Conservation (phyloP, 257 asterid genomes). For the Eustoma russellianum region DNA sequence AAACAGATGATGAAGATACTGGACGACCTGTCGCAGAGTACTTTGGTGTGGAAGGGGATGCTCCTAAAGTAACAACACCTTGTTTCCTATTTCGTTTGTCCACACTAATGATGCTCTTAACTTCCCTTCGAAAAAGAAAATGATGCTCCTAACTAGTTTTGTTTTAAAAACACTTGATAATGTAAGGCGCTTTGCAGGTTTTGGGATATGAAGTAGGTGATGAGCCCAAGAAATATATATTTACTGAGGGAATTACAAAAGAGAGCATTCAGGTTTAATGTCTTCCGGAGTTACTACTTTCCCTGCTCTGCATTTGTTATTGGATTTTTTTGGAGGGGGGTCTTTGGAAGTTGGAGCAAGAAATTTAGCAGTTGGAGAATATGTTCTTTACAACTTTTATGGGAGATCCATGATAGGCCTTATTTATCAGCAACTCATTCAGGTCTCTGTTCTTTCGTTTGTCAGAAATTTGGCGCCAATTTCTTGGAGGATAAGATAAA, state of each 20-base stretch:
- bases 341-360: neutral
- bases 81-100: constrained; percentile 1
- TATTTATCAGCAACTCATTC: neutral
- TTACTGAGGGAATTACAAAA: constrained; percentile 48
- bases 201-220: constrained; percentile 58
- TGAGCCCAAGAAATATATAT: constrained; percentile 46
- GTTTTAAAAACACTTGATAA: constrained; percentile 9
- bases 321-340: too few relatives aligned
- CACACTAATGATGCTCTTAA: constrained; percentile 4
- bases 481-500: constrained; percentile 66
- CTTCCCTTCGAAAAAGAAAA: too few relatives aligned
- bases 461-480: constrained; percentile 60
- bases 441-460: constrained; percentile 11
- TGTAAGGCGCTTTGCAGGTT: constrained; percentile 32
- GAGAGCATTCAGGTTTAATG: constrained; percentile 62
- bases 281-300: constrained; percentile 11
- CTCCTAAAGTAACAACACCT: constrained; percentile 46
- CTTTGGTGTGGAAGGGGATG: constrained; percentile 68
- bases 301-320: constrained; percentile 4
- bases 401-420: too few relatives aligned
- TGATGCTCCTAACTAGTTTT: neutral
- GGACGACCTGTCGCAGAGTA: constrained; percentile 87
- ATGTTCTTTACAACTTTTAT: too few relatives aligned
- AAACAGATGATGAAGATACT: constrained; percentile 64
- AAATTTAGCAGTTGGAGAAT: too few relatives aligned